These are phyloP conservation scores for Aspergillus ruber DNA, from an alignment of 2,329 filamentous ascomycete genomes.

Conservation along the genomic window DNA sequence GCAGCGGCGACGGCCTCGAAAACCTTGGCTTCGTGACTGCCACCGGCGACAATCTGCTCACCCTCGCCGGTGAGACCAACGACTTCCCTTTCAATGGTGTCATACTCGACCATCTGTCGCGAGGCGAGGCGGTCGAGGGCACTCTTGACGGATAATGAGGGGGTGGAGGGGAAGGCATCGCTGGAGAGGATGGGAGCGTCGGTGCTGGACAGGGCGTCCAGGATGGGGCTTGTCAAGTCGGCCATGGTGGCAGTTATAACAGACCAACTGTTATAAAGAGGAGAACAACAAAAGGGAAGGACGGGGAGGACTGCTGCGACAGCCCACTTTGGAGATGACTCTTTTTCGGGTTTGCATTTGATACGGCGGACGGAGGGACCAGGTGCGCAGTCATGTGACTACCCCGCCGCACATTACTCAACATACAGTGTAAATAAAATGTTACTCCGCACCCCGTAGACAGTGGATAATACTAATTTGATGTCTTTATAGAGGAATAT, in stretches of 20 bases:
- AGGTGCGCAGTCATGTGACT: slow-evolving; percentile 16
- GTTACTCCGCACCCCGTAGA: too few relatives aligned
- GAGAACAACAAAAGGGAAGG: neutral
- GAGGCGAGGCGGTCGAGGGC: slow-evolving; percentile 80
- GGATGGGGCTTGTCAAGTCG: slow-evolving; percentile 59
- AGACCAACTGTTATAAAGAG: neutral
- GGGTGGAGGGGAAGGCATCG: slow-evolving; percentile 61
- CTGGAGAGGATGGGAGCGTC: slow-evolving; percentile 59
- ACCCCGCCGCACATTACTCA: slow-evolving; percentile 10
- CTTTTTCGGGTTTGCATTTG: slow-evolving; percentile 18
- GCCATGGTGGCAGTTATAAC: slow-evolving; percentile 30
- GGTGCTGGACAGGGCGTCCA: slow-evolving; percentile 58
- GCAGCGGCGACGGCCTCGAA: slow-evolving; percentile 67
- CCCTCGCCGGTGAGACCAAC: slow-evolving; percentile 69
- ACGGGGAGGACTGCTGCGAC: slow-evolving; percentile 7
- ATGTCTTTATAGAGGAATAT: too few relatives aligned
- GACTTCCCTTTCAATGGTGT: slow-evolving; percentile 74
- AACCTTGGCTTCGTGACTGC: slow-evolving; percentile 76
- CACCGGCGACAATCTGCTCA: slow-evolving; percentile 64
- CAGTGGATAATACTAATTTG: too few relatives aligned
- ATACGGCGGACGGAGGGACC: slow-evolving; percentile 21
- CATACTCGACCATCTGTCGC: slow-evolving; percentile 79
- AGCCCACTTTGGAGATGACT: slow-evolving; percentile 28
- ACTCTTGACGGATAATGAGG: slow-evolving; percentile 69
- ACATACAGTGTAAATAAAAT: neutral